A percentile compares a stretch with the other conserved stretches of the same genome.
Conservation (phyloP, 2,329 filamentous ascomycete species). For the Epichloe glyceriae region DNA sequence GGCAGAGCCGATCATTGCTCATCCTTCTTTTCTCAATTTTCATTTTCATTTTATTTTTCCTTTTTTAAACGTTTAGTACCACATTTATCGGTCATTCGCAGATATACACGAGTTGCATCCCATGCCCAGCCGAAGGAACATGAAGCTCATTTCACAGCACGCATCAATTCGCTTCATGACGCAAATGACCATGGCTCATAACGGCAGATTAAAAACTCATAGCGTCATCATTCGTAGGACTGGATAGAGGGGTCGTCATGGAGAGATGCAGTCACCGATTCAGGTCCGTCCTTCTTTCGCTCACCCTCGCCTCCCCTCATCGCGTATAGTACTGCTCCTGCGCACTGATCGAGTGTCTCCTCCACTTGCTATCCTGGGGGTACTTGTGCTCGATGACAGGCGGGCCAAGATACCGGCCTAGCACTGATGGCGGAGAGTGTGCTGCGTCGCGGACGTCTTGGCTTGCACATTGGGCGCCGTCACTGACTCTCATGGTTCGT, state of each 20-base stretch:
- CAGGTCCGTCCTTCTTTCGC: not conserved
- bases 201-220: not conserved
- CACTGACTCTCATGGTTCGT: not conserved
- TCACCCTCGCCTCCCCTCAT: not conserved
- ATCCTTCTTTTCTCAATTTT: too few relatives aligned
- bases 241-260: not conserved
- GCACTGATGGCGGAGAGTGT: constrained; percentile 14
- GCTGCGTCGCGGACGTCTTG: constrained; percentile 12
- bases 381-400: constrained; percentile 19
- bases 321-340: constrained; percentile 18
- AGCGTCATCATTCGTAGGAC: not conserved
- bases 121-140: too few relatives aligned
- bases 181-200: too few relatives aligned
- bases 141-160: too few relatives aligned
- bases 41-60: too few relatives aligned
- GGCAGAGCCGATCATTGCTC: too few relatives aligned
- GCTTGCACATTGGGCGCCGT: not conserved
- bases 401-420: constrained; percentile 14
- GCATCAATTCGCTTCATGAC: too few relatives aligned
- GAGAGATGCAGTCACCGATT: not conserved
- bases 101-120: too few relatives aligned
- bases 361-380: constrained; percentile 17
- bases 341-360: constrained; percentile 16
- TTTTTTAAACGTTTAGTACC: too few relatives aligned
- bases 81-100: too few relatives aligned